These are phyloP conservation scores for Cardamine chenopodiifolia DNA, from an alignment of 345 rosid species.

Conservation along the genomic window DNA sequence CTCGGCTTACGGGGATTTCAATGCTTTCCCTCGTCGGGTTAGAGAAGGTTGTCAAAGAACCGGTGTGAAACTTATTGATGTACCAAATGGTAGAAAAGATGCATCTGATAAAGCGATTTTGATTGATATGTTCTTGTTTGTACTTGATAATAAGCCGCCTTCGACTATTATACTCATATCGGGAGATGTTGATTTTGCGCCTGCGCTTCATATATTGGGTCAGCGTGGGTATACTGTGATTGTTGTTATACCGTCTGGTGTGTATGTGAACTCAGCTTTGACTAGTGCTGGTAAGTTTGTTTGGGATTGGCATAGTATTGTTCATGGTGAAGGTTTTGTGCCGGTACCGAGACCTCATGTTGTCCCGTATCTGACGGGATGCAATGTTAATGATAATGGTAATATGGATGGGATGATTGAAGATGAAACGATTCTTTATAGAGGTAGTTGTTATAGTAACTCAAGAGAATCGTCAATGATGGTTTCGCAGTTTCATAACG, in stretches of 20 bases:
- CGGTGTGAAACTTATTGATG: constrained; percentile 91
- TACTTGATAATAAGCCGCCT: constrained; percentile 87
- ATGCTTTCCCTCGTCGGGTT: constrained; percentile 83
- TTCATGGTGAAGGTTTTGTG: constrained; percentile 92
- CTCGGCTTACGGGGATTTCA: constrained; percentile 97
- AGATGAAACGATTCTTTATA: constrained; percentile 74
- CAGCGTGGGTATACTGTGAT: constrained; percentile 88
- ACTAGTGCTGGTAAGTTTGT: constrained; percentile 87
- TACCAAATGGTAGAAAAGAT: constrained; percentile 95
- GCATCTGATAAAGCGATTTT: constrained; percentile 97
- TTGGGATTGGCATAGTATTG: constrained; percentile 98
- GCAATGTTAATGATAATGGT: constrained; percentile 47
- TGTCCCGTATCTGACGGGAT: constrained; percentile 57
- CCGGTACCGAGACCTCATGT: constrained; percentile 53
- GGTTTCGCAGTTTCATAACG: constrained; percentile 54
- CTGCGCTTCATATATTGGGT: constrained; percentile 93
- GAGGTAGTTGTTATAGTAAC: constrained; percentile 62
- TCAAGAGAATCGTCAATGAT: constrained; percentile 58
- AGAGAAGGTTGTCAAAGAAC: constrained; percentile 99
- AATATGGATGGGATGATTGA: constrained; percentile 57
- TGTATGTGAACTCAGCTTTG: constrained; percentile 82
- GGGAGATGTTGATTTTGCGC: constrained; percentile 96
- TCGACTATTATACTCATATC: constrained; percentile 87
- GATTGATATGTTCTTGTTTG: constrained; percentile 95
- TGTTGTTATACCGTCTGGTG: constrained; percentile 87